Evolutionary conservation across 768 basidiomycete species (phyloP), one percentile per base, ranked within the genome.

Genomic region (Lenzites betulinus): DNA sequence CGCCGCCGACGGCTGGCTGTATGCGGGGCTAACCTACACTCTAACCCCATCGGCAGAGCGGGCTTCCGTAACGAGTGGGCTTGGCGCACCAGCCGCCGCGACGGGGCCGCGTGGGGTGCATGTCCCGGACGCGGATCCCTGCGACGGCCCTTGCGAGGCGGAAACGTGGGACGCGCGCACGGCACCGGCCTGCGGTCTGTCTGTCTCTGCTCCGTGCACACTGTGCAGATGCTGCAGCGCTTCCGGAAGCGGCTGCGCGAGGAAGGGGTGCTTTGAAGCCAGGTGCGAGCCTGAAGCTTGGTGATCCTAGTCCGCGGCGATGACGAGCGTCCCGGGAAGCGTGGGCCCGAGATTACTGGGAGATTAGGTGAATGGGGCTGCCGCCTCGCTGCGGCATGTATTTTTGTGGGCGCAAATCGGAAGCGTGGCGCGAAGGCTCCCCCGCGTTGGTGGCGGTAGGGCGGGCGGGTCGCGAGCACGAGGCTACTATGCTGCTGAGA

Each of bases 251-350:
- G 15, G 22, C 28, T 35, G 48, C 39, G 44, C 22, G 44, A n/a
- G 44, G 44, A 18, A 8, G 42, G n/a, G n/a, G n/a, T 43, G 18
- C 42, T 20, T n/a, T 22, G 42, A 43, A 20, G n/a, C 15, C 42
- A 43, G 18, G 42, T 43, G 42, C 13, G 50, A 58, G 56, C 48
- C 26, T 43, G 48, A 41, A 7, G 26, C 30, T 11, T 33, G 11
- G 6, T 33, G n/a, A n/a, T 11, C 49, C 38, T n/a, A 49, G 56
- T 50, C 56, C 56, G 56, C 56, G 56, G 56, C 48, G 39, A 33
- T 58, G 20, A 23, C 44, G 48, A 30, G 25, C 7, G 35, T 4
- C n/a, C 47, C 12, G 28, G 41, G 47, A 58, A 20, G 48, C 15
- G 28, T 13, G 26, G 8, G 30, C 33, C 44, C 54, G 39, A 58